Evolutionary conservation across 768 basidiomycete genomes (phyloP).

Genomic region (Mrakia blollopis): DNA sequence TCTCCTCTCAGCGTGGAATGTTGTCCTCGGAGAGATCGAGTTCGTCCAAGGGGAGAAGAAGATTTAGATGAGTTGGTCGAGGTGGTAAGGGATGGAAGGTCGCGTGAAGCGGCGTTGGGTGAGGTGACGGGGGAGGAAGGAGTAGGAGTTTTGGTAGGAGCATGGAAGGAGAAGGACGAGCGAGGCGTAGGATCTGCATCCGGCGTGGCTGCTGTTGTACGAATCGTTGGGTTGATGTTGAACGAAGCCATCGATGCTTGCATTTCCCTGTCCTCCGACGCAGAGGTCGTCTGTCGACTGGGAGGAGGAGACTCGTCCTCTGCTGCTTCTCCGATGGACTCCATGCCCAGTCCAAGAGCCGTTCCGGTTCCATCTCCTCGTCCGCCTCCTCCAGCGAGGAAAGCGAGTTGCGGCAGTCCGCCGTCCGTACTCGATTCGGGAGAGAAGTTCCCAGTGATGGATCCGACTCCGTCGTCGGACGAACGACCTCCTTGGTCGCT

Average conservation of each 20-base stretch:
- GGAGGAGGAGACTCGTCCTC: slow-evolving; percentile 18
- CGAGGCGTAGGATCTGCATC: slow-evolving; percentile 43
- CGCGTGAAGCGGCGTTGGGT: neutral
- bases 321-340: slow-evolving; percentile 26
- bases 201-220: slow-evolving; percentile 36
- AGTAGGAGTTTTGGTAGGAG: slow-evolving; percentile 32
- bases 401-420: neutral
- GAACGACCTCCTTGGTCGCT: neutral
- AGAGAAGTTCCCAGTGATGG: slow-evolving; percentile 16
- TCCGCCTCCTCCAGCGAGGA: neutral
- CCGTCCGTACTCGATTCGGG: slow-evolving; percentile 1
- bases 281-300: neutral
- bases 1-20: too few species aligned
- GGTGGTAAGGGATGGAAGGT: neutral
- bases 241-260: neutral
- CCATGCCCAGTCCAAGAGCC: slow-evolving; percentile 1
- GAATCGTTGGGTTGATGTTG: neutral
- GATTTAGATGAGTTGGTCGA: slow-evolving; percentile 51
- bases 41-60: slow-evolving; percentile 50
- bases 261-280: neutral
- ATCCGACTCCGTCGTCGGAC: neutral
- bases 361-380: neutral
- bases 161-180: slow-evolving; percentile 38
- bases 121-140: slow-evolving; percentile 42
- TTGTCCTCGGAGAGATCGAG: neutral